Evolutionary conservation across 2,329 filamentous ascomycete genomes (phyloP), one percentile per base, ranked within the genome.

Genomic region (Aspergillus sergii): DNA sequence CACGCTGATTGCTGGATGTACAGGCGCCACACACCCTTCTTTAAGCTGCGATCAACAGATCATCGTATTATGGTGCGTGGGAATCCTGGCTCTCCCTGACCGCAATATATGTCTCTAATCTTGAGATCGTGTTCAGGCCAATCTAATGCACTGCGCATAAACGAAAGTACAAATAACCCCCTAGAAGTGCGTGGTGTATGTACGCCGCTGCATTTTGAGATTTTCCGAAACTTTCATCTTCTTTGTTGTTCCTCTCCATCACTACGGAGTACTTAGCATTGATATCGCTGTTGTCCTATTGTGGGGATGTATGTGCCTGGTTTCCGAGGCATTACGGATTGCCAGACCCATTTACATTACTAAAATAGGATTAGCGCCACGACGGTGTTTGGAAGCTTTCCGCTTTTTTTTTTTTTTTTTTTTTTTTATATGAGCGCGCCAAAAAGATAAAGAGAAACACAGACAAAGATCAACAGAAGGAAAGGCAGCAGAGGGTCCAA

Each of bases 231-330:
- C 23, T 23, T 39, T 55, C 21, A 19, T 12, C 21, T 39, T 54
- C 28, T n/a, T 36, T 34, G 19, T 36, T 36, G 8, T 36, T 36
- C 10, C 32, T 34, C 19, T 34, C 32, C 9, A n/a, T 43, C 41
- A n/a, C 41, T 3, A 21, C 26, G 26, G 26, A 28, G 26, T 28
- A 28, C 43, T 48, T 16, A 3, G 11, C 39, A 19, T 55, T 26
- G n/a, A 21, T 19, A 8, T 36, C 23, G 21, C 14, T 39, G 12
- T 55, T 55, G 32, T 26, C n/a, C 11, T 60, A 30, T 55, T 54
- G 62, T 43, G 57, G 60, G 50, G 59, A 23, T 45, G 19, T 19
- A 12, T 62, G 14, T 59, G 64, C 68, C 68, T 69, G 60, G 59
- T 61, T 60, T 28, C 19, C 48, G n/a, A 68, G 68, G 67, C 64